Percentiles rank a stretch among this genome's conserved stretches.
These are phyloP conservation scores for Monosporozyma siamensis DNA, from an alignment of 805 yeast species.

Conservation along the genomic window DNA sequence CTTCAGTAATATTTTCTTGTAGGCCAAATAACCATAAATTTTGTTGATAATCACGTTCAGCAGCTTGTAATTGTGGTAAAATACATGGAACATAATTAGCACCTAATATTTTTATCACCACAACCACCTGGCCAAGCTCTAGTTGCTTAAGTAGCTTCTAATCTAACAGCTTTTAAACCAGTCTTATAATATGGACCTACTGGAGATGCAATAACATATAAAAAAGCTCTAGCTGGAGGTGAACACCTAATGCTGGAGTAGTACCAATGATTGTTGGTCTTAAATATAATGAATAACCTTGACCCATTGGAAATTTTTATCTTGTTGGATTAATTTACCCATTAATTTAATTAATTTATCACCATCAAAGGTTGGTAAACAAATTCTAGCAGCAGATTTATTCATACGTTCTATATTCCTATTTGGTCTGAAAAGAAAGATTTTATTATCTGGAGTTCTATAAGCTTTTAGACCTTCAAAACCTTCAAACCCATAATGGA, in stretches of 20 bases:
- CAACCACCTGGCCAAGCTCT: slow-evolving; percentile 99
- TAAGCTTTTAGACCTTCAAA: slow-evolving; percentile 97
- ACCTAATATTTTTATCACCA: slow-evolving; percentile 92
- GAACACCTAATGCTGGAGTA: slow-evolving; percentile 81
- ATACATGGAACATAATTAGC: slow-evolving; percentile 97
- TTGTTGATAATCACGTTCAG: slow-evolving; percentile 85
- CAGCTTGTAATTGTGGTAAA: slow-evolving; percentile 84
- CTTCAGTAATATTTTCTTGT: slow-evolving; percentile 83
- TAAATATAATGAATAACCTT: slow-evolving; percentile 84
- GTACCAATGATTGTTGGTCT: slow-evolving; percentile 97
- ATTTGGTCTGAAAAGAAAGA: slow-evolving; percentile 84
- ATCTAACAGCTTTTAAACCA: slow-evolving; percentile 89
- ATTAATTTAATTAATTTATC: slow-evolving; percentile 69
- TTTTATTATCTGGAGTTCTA: slow-evolving; percentile 47
- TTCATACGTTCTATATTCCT: slow-evolving; percentile 90
- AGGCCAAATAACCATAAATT: slow-evolving; percentile 94
- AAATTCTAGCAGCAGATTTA: slow-evolving; percentile 78
- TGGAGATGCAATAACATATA: slow-evolving; percentile 86
- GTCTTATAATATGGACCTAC: slow-evolving; percentile 95
- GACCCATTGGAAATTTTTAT: slow-evolving; percentile 70
- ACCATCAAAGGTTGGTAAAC: slow-evolving; percentile 76
- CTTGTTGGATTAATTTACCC: slow-evolving; percentile 65
- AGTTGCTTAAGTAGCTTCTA: slow-evolving; percentile 92
- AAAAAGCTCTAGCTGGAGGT: slow-evolving; percentile 68
- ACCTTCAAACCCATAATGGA: slow-evolving; percentile 90